A percentile compares a stretch with the other conserved stretches of the same genome.
phyloP scores from a whole-genome alignment of 1,139 yeast species.

The Yarrowia galli region DNA sequence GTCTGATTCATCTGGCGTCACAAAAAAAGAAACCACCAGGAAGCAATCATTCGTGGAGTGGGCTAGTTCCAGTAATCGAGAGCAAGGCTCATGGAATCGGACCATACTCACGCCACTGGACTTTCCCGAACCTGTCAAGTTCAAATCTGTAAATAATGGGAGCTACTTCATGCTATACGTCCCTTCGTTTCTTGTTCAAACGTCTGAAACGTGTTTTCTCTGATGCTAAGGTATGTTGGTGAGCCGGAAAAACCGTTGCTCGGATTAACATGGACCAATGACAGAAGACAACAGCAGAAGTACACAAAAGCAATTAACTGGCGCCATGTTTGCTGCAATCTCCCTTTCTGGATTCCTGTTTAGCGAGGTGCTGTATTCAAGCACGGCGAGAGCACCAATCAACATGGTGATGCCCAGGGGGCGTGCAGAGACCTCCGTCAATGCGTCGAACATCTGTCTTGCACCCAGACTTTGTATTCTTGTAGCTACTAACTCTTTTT shows the following conservation, averaged over 20 bases:
- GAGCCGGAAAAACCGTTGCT: not conserved
- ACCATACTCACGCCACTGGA: not conserved
- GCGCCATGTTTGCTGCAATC: slow-evolving; percentile 14
- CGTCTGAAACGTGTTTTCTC: not conserved
- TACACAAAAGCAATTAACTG: not conserved
- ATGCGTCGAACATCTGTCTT: not conserved
- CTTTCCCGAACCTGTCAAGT: not conserved
- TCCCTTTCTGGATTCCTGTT: slow-evolving; percentile 7
- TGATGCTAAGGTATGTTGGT: not conserved
- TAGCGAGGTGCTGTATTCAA: slow-evolving; percentile 15
- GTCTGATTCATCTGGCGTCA: not conserved
- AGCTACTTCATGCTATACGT: not conserved
- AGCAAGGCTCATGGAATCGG: not conserved
- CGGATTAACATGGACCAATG: slow-evolving; percentile 1
- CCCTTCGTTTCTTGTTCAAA: not conserved
- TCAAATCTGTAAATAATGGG: not conserved
- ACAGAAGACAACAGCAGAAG: not conserved
- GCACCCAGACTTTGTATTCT: not conserved
- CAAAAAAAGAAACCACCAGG: not conserved
- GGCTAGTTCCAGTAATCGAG: not conserved
- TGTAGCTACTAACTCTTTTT: too few species aligned
- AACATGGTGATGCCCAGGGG: slow-evolving; percentile 16
- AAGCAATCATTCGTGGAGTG: not conserved
- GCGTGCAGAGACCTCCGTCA: too few species aligned
- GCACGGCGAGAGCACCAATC: slow-evolving; percentile 5